Conservation (phyloP, 1,284 basidiomycete species). For the Moniliella sp. region DNA sequence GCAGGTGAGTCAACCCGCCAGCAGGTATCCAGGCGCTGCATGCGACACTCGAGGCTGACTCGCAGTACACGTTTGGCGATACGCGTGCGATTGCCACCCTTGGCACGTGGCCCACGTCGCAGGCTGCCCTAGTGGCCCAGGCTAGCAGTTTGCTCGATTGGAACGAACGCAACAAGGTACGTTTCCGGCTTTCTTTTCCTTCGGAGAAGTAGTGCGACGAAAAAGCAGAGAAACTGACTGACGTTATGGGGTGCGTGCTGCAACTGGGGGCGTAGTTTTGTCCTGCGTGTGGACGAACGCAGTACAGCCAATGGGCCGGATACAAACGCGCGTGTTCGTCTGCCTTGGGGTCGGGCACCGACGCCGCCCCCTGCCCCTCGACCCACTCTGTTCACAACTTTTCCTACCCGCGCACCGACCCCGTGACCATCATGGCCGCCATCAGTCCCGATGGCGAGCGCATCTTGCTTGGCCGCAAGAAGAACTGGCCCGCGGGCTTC, state of each 20-base stretch:
- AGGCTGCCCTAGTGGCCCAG: slow-evolving; percentile 22
- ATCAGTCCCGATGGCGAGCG: slow-evolving; percentile 53
- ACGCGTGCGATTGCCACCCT: too few species aligned
- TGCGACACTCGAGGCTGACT: too few species aligned
- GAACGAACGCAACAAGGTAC: slow-evolving; percentile 18
- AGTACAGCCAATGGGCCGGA: slow-evolving; percentile 76
- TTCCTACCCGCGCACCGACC: slow-evolving; percentile 24
- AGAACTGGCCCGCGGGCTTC: slow-evolving; percentile 40
- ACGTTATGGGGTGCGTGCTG: too few species aligned
- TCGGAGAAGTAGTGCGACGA: too few species aligned
- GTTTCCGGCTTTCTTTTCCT: too few species aligned
- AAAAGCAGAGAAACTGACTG: too few species aligned
- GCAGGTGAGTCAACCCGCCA: too few species aligned
- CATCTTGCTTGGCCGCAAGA: slow-evolving; percentile 61
- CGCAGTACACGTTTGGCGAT: slow-evolving; percentile 22
- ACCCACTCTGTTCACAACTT: slow-evolving; percentile 16
- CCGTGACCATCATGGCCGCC: slow-evolving; percentile 74
- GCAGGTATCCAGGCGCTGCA: too few species aligned
- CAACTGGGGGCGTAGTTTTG: too few species aligned
- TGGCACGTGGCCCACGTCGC: slow-evolving; percentile 7
- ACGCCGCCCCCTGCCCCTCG: slow-evolving; percentile 8
- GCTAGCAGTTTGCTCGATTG: slow-evolving; percentile 24
- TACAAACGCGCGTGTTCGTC: slow-evolving; percentile 63
- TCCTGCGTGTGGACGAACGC: slow-evolving; percentile 57
- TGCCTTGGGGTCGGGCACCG: slow-evolving; percentile 4